Evolutionary conservation across 345 rosid genomes (phyloP).

Genomic region (Sisymbrium irio): DNA sequence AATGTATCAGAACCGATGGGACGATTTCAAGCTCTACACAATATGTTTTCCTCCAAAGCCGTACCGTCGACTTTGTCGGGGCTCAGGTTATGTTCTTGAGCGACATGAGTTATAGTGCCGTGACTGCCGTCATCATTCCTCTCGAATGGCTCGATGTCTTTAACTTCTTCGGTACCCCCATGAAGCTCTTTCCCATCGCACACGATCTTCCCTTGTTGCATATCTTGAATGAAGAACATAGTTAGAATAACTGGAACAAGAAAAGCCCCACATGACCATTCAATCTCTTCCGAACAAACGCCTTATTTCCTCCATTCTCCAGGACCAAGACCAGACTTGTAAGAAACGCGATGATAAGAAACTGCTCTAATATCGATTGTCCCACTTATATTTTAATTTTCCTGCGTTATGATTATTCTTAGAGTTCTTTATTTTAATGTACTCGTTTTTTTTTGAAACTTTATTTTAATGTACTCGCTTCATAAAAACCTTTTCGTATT

Average conservation of each 20-base stretch:
- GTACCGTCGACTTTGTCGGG: background rate
- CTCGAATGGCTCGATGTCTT: background rate
- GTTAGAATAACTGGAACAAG: background rate
- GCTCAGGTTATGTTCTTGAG: background rate
- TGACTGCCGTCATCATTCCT: background rate
- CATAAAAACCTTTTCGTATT: no score
- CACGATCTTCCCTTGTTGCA: background rate
- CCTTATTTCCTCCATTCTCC: background rate
- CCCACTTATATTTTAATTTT: no score
- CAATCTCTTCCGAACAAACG: conserved; percentile 1
- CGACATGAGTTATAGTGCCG: background rate
- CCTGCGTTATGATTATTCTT: no score
- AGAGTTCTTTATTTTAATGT: no score
- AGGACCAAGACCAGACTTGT: conserved; percentile 7
- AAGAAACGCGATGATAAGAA: conserved; percentile 1
- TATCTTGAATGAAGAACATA: background rate
- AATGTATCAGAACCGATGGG: background rate
- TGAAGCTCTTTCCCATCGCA: conserved; percentile 11
- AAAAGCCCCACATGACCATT: conserved; percentile 20
- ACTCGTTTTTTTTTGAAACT: no score
- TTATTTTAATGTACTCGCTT: no score
- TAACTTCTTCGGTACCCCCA: background rate
- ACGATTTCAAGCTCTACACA: background rate
- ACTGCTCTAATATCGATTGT: conserved; percentile 6
- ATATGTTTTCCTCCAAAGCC: no score